Percentiles rank a stretch among this genome's conserved stretches.
These are phyloP conservation scores for Friedmanniomyces endolithicus DNA, from an alignment of 495 filamentous ascomycete species.

Conservation along the genomic window DNA sequence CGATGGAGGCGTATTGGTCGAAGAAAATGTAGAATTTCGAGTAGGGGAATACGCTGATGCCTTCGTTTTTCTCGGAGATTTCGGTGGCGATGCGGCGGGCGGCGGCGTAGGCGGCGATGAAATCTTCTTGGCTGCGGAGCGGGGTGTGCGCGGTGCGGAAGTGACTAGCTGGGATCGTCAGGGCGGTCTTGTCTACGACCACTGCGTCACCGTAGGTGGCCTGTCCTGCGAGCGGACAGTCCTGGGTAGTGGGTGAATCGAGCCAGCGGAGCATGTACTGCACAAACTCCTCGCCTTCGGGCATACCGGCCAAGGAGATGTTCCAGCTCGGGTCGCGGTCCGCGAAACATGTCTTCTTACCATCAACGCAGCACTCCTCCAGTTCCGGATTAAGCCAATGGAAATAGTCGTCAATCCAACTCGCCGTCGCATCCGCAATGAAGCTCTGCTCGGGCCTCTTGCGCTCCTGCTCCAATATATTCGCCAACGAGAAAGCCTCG, in stretches of 20 bases:
- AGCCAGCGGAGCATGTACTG: constrained; percentile 76
- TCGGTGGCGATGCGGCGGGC: constrained; percentile 77
- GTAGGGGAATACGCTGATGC: constrained; percentile 81
- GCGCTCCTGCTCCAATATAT: constrained; percentile 80
- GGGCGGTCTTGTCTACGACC: constrained; percentile 53
- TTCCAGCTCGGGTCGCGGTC: constrained; percentile 71
- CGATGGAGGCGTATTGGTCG: constrained; percentile 85
- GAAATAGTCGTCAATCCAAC: constrained; percentile 95
- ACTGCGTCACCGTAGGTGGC: constrained; percentile 79
- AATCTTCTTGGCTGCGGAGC: constrained; percentile 77
- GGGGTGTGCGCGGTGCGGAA: constrained; percentile 85
- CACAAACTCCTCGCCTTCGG: constrained; percentile 78
- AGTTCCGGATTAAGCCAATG: constrained; percentile 84
- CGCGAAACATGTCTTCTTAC: constrained; percentile 59
- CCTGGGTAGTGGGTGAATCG: constrained; percentile 59
- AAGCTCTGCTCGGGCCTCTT: constrained; percentile 85
- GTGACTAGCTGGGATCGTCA: constrained; percentile 66
- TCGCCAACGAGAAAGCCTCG: constrained; percentile 67
- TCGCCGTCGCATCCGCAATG: constrained; percentile 80
- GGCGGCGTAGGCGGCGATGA: constrained; percentile 78
- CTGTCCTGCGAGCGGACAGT: constrained; percentile 76
- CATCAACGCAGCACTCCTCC: constrained; percentile 59
- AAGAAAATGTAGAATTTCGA: constrained; percentile 98
- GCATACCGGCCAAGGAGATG: constrained; percentile 78
- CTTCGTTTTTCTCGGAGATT: constrained; percentile 49